phyloP scores from a whole-genome alignment of 768 basidiomycete species.

The Hortiboletus flavorubellus region DNA sequence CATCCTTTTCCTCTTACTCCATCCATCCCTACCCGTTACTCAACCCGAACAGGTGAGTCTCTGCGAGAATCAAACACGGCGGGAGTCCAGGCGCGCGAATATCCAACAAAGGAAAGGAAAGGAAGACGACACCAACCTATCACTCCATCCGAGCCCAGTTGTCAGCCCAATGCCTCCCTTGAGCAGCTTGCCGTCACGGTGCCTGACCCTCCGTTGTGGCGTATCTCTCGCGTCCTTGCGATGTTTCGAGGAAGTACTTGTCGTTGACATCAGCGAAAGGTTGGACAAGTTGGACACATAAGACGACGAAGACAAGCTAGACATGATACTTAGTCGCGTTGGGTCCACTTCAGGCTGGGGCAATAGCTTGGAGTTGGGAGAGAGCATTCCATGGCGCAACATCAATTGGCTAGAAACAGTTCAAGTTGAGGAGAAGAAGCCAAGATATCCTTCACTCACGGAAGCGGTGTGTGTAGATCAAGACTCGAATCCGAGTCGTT shows the following conservation, averaged over 20 bases:
- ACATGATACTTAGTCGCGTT: slow-evolving; percentile 26
- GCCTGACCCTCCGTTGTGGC: slow-evolving; percentile 50
- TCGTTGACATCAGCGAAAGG: slow-evolving; percentile 22
- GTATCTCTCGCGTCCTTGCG: slow-evolving; percentile 58
- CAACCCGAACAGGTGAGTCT: background rate
- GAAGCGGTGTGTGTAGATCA: slow-evolving; percentile 65
- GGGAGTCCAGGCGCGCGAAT: background rate
- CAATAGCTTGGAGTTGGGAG: slow-evolving; percentile 61
- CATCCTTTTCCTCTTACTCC: background rate
- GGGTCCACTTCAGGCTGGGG: slow-evolving; percentile 25
- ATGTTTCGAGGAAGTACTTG: slow-evolving; percentile 27
- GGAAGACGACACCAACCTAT: slow-evolving; percentile 44
- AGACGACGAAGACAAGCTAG: slow-evolving; percentile 24
- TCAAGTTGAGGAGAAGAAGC: background rate
- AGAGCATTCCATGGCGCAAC: slow-evolving; percentile 63
- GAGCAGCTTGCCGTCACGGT: slow-evolving; percentile 57
- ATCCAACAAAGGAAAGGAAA: background rate
- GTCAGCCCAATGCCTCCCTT: slow-evolving; percentile 65
- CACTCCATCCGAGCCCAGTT: slow-evolving; percentile 73
- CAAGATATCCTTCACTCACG: slow-evolving; percentile 43
- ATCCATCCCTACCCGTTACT: background rate
- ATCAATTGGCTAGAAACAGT: slow-evolving; percentile 50
- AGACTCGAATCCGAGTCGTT: slow-evolving; percentile 61
- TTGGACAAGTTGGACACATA: slow-evolving; percentile 26
- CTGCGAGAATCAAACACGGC: background rate